Percentiles rank a stretch among this genome's conserved stretches.
These are phyloP conservation scores for Suillus cothurnatus DNA, from an alignment of 768 basidiomycete genomes.

Conservation along the genomic window DNA sequence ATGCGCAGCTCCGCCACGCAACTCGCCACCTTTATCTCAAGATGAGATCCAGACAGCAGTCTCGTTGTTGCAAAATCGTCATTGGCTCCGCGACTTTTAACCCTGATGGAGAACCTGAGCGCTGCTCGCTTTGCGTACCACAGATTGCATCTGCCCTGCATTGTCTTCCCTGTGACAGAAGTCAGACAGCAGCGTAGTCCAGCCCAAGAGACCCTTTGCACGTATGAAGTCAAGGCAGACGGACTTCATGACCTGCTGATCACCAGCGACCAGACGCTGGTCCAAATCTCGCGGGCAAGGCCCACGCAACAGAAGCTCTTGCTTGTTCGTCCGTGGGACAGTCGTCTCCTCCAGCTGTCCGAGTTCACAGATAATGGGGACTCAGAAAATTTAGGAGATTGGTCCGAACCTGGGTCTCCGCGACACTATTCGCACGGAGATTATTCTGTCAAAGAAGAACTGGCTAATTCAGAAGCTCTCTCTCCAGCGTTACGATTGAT, in stretches of 20 bases:
- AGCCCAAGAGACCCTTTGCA: not conserved
- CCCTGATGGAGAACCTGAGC: not conserved
- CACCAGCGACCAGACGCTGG: not conserved
- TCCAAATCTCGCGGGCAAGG: not conserved
- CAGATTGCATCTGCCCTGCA: not conserved
- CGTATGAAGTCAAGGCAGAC: not conserved
- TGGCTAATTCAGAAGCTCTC: not conserved
- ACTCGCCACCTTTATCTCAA: not conserved
- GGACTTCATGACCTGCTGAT: not conserved
- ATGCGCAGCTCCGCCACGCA: not conserved
- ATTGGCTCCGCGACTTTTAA: too few relatives aligned
- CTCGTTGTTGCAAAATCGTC: not conserved
- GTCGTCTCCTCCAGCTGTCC: not conserved
- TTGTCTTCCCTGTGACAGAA: not conserved
- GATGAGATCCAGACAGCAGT: not conserved
- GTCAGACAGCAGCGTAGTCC: not conserved
- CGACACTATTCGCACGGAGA: not conserved
- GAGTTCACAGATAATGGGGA: not conserved
- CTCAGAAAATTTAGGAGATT: not conserved
- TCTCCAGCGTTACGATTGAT: not conserved
- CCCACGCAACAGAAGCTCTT: not conserved
- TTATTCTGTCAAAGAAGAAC: not conserved
- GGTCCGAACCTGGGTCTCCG: too few relatives aligned
- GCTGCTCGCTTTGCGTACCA: not conserved
- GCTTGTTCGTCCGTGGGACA: not conserved